phyloP scores from a whole-genome alignment of 345 rosid genomes.

The Salix caprea region DNA sequence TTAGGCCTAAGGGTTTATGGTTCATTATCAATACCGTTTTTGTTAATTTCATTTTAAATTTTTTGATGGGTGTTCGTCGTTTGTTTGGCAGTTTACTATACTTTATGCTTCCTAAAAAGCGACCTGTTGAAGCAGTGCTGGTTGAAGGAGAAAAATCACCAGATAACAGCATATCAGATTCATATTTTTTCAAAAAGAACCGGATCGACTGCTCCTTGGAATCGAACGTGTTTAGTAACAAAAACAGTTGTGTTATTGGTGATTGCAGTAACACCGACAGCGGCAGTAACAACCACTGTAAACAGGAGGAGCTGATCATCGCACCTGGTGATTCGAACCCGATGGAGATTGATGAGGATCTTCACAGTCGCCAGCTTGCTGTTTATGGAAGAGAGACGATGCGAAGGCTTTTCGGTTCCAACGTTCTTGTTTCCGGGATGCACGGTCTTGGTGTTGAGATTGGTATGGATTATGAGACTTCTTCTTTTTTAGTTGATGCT shows the following conservation, averaged over 20 bases:
- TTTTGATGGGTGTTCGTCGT: slow-evolving; percentile 40
- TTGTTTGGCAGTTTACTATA: slow-evolving; percentile 54
- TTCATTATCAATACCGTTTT: slow-evolving; percentile 26
- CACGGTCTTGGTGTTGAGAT: slow-evolving; percentile 97
- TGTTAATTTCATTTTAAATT: slow-evolving; percentile 18
- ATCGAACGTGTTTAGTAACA: slow-evolving; percentile 12
- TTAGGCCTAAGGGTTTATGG: slow-evolving; percentile 28
- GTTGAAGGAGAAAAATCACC: slow-evolving; percentile 39
- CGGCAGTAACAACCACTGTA: slow-evolving; percentile 18
- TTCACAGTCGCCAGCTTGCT: slow-evolving; percentile 98
- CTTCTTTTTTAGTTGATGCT: background rate
- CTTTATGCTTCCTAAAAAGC: slow-evolving; percentile 97
- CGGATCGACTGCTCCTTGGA: slow-evolving; percentile 35
- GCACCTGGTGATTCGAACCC: slow-evolving; percentile 65
- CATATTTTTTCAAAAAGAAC: slow-evolving; percentile 57
- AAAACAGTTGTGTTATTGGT: slow-evolving; percentile 4
- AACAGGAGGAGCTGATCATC: slow-evolving; percentile 39
- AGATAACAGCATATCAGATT: slow-evolving; percentile 9
- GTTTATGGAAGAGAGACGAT: slow-evolving; percentile 98
- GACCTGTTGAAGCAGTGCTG: slow-evolving; percentile 54
- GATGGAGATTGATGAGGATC: slow-evolving; percentile 91
- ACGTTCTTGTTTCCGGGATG: slow-evolving; percentile 83
- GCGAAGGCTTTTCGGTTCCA: slow-evolving; percentile 90
- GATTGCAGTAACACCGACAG: slow-evolving; percentile 6
- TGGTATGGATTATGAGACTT: slow-evolving; percentile 37